These are phyloP conservation scores for Candida pseudofarinosa DNA, from an alignment of 805 yeast species.

Conservation along the genomic window DNA sequence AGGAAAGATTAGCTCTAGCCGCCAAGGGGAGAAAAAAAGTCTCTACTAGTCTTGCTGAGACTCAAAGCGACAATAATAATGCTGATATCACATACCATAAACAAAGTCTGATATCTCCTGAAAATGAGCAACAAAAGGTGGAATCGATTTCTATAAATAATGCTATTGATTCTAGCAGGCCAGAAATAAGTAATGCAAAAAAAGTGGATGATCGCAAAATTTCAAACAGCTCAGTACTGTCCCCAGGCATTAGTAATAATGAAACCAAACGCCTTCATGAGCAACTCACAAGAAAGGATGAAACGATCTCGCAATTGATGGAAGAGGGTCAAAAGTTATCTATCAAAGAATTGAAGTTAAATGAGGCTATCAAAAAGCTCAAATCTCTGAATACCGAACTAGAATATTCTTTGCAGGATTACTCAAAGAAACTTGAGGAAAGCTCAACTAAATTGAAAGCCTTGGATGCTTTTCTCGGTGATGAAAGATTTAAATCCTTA, in stretches of 20 bases:
- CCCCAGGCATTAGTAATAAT: conserved; percentile 4
- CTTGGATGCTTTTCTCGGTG: conserved; percentile 28
- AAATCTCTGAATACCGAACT: conserved; percentile 31
- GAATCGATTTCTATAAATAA: neutral
- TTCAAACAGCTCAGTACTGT: conserved; percentile 1
- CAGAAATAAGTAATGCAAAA: neutral
- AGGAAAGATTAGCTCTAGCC: conserved; percentile 81
- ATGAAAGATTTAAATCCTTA: conserved; percentile 22
- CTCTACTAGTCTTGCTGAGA: conserved; percentile 1
- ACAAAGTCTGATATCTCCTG: neutral
- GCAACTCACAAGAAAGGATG: conserved; percentile 49
- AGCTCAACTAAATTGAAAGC: conserved; percentile 34
- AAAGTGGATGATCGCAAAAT: no score
- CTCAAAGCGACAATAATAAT: neutral
- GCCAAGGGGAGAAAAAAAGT: conserved; percentile 43
- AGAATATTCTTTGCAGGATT: conserved; percentile 26
- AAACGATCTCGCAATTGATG: conserved; percentile 58
- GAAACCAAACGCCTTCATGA: conserved; percentile 14
- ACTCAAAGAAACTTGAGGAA: conserved; percentile 27
- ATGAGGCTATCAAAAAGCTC: conserved; percentile 61
- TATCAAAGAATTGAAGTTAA: conserved; percentile 63
- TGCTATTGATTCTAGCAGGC: neutral
- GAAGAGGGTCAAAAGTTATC: conserved; percentile 76
- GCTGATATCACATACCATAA: neutral
- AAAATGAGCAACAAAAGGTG: neutral